phyloP scores from a whole-genome alignment of 2,329 filamentous ascomycete species.

The Verticillium dahliae region DNA sequence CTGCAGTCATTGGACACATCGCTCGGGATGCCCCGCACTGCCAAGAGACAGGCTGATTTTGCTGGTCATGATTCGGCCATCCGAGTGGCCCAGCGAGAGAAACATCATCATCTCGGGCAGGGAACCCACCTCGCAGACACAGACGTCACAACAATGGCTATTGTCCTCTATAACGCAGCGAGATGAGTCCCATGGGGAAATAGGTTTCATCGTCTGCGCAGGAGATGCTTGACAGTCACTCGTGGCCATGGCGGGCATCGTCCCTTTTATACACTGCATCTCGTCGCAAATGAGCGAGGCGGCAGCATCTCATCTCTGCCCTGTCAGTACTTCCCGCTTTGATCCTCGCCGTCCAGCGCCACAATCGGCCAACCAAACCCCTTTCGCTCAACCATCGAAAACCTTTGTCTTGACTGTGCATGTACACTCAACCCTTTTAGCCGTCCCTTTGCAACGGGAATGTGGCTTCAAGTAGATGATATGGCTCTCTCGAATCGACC shows the following conservation, averaged over 20 bases:
- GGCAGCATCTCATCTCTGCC: not conserved
- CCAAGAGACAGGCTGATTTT: constrained; percentile 6
- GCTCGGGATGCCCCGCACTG: not conserved
- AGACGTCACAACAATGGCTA: not conserved
- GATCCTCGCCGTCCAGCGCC: not conserved
- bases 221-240: too few species aligned
- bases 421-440: not conserved
- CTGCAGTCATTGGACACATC: constrained; percentile 2
- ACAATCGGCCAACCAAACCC: not conserved
- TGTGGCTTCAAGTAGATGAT: not conserved
- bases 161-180: too few species aligned
- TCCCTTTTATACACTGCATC: not conserved
- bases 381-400: not conserved
- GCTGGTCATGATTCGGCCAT: constrained; percentile 7
- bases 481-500: not conserved
- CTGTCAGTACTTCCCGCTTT: not conserved
- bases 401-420: not conserved
- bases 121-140: not conserved
- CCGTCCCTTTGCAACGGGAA: not conserved
- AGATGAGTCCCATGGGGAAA: too few species aligned
- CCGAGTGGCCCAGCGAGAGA: not conserved
- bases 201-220: too few species aligned
- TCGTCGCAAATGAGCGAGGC: not conserved
- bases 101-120: not conserved
- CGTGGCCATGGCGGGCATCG: too few species aligned